A percentile compares a stretch with the other conserved stretches of the same genome.
phyloP scores from a whole-genome alignment of 441 rosid genomes.

The Euphorbia celastroides region DNA sequence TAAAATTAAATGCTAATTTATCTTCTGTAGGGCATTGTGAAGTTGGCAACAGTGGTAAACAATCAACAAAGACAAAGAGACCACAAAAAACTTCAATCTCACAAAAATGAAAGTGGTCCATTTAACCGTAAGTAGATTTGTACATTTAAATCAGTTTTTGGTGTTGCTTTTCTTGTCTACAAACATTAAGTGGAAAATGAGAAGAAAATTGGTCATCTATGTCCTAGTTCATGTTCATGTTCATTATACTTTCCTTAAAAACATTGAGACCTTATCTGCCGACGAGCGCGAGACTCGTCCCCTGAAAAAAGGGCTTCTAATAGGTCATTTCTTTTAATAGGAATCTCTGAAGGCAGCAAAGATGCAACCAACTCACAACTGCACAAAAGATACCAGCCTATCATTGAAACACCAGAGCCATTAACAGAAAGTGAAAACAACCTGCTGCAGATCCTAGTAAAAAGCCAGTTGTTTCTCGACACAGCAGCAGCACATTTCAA shows the following conservation, averaged over 20 bases:
- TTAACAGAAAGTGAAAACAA: too few relatives aligned
- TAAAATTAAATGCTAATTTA: conserved; percentile 13
- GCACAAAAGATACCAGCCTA: too few relatives aligned
- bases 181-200: not conserved
- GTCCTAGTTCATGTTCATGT: not conserved
- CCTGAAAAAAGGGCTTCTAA: too few relatives aligned
- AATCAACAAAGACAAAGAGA: conserved; percentile 30
- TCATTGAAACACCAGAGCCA: too few relatives aligned
- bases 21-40: conserved; percentile 21
- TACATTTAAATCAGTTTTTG: not conserved
- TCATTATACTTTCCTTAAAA: not conserved
- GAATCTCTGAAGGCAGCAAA: too few relatives aligned
- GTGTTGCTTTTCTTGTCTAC: not conserved
- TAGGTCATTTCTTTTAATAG: too few relatives aligned
- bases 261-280: not conserved
- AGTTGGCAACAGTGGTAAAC: conserved; percentile 24
- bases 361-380: too few relatives aligned
- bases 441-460: too few relatives aligned
- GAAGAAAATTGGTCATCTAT: not conserved
- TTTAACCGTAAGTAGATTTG: conserved; percentile 32
- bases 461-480: too few relatives aligned
- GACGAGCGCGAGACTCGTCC: too few relatives aligned
- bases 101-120: conserved; percentile 14
- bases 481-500: too few relatives aligned
- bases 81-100: conserved; percentile 17